Base-by-base conservation (phyloP, 1,284 basidiomycete species). In the Apiotrichum akiyoshidainum region DNA sequence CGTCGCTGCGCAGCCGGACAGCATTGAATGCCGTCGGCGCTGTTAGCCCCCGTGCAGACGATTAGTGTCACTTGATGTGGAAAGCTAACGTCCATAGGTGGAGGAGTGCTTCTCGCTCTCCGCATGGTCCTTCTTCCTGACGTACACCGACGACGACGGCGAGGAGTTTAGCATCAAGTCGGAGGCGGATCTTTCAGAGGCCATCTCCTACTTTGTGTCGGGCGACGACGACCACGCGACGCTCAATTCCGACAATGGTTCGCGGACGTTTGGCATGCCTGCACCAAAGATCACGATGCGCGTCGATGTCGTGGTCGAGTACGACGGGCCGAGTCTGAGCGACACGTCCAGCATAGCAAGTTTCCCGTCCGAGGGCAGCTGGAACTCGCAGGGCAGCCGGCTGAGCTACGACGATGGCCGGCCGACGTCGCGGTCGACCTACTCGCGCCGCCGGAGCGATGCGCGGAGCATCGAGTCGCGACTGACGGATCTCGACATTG, bases 271-370 rank as follows among this genome's bases (percentile, higher is more conserved):
- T 10, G 47, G 47, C 22, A 8, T 48, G 5, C 48, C 56, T 1
- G 54, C 61, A 14, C 59, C 60, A 34, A 89, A 85, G 73, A 88
- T 94, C 58, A 88, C 86, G 0, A 78, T 94, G 22, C 81, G 84
- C 17, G 84, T 94, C 46, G 82, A 86, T 47, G 86, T 95, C 35
- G 80, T 82, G 5, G 85, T 92, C 58, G 90, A 92, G 64, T 92
- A 91, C 68, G 92, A 94, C 70, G 90, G 90, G 0, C 90, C 88
- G n/a, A 90, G 87, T 73, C 80, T 94, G 57, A 92, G 89, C 16
- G 92, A 94, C 68, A 89, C 90, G 1, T 86, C 85, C 9, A 92
- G 89, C 13, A 80, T 92, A 14, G 83, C 83, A 5, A 74, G 68
- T 44, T 72, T 71, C 46, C 46, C 52, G 17, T 41, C 45, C 16